Conservation (phyloP, 2,329 filamentous ascomycete species). For the Fusarium torreyae region DNA sequence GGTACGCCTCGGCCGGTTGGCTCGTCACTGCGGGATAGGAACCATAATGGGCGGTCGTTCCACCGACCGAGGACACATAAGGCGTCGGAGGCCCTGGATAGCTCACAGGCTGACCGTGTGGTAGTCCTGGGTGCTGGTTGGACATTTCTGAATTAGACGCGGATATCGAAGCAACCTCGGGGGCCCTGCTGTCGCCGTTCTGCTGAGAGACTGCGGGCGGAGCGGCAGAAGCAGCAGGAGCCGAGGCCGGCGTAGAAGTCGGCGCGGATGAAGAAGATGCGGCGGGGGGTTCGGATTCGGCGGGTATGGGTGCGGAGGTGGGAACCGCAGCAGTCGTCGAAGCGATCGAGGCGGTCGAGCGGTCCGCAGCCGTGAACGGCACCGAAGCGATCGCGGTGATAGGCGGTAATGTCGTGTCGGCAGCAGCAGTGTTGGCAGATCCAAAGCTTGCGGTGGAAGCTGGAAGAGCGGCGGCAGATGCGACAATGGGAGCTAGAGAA, state of each 20-base stretch:
- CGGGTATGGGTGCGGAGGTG: slow-evolving; percentile 33
- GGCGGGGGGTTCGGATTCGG: slow-evolving; percentile 37
- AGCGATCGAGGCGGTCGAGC: slow-evolving; percentile 36
- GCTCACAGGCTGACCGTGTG: slow-evolving; percentile 51
- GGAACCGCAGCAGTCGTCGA: slow-evolving; percentile 37
- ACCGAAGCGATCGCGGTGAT: slow-evolving; percentile 38
- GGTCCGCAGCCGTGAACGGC: slow-evolving; percentile 33
- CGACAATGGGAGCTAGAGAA: slow-evolving; percentile 46
- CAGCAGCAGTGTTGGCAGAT: slow-evolving; percentile 29
- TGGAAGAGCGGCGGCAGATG: slow-evolving; percentile 41
- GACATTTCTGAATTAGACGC: slow-evolving; percentile 53
- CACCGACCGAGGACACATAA: slow-evolving; percentile 43
- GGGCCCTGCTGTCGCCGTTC: slow-evolving; percentile 53
- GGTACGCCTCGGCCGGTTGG: slow-evolving; percentile 51
- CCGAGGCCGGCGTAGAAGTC: slow-evolving; percentile 34
- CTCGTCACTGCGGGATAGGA: slow-evolving; percentile 51
- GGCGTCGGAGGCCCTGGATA: slow-evolving; percentile 49
- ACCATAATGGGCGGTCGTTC: slow-evolving; percentile 51
- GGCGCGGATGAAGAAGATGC: slow-evolving; percentile 31
- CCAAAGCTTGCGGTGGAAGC: slow-evolving; percentile 34
- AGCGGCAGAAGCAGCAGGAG: slow-evolving; percentile 39
- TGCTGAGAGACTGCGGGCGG: slow-evolving; percentile 45
- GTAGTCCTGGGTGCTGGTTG: slow-evolving; percentile 52
- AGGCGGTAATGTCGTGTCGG: slow-evolving; percentile 40
- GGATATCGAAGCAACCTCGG: slow-evolving; percentile 47